Percentiles rank a stretch among this genome's conserved stretches.
These are phyloP conservation scores for Cyberlindnera suaveolens DNA, from an alignment of 805 yeast species.

Conservation along the genomic window DNA sequence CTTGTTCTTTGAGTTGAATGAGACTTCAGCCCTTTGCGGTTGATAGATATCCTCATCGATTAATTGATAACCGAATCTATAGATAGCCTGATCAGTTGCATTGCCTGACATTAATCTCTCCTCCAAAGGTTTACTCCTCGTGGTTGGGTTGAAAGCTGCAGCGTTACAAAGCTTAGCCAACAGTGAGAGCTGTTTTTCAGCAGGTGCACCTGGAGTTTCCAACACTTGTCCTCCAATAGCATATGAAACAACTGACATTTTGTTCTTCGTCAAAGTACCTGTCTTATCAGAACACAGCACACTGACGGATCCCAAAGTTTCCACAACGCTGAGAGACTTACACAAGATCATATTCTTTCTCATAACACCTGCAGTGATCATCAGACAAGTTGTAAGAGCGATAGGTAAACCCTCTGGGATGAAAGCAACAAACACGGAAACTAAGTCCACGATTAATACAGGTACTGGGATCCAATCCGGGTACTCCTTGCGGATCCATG, in stretches of 20 bases:
- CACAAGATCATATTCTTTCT: slow-evolving; percentile 37
- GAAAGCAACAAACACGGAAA: slow-evolving; percentile 42
- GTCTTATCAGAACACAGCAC: slow-evolving; percentile 39
- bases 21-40: slow-evolving; percentile 24
- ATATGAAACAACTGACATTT: slow-evolving; percentile 34
- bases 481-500: slow-evolving; percentile 33
- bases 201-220: not conserved
- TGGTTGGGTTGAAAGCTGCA: slow-evolving; percentile 22
- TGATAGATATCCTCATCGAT: slow-evolving; percentile 8
- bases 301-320: slow-evolving; percentile 52
- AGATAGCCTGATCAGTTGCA: slow-evolving; percentile 44
- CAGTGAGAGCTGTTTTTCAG: slow-evolving; percentile 7
- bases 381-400: slow-evolving; percentile 44
- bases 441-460: slow-evolving; percentile 35
- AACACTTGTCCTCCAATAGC: slow-evolving; percentile 4
- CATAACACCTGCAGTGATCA: slow-evolving; percentile 44
- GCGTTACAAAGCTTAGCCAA: slow-evolving; percentile 32
- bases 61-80: slow-evolving; percentile 28
- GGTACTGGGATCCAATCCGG: slow-evolving; percentile 38
- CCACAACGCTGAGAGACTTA: slow-evolving; percentile 41
- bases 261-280: slow-evolving; percentile 44
- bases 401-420: slow-evolving; percentile 48
- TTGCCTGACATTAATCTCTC: slow-evolving; percentile 33
- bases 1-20: slow-evolving; percentile 43
- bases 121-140: slow-evolving; percentile 8